These are phyloP conservation scores for Trichophyton rubrum DNA, from an alignment of 2,329 filamentous ascomycete species.

Conservation along the genomic window DNA sequence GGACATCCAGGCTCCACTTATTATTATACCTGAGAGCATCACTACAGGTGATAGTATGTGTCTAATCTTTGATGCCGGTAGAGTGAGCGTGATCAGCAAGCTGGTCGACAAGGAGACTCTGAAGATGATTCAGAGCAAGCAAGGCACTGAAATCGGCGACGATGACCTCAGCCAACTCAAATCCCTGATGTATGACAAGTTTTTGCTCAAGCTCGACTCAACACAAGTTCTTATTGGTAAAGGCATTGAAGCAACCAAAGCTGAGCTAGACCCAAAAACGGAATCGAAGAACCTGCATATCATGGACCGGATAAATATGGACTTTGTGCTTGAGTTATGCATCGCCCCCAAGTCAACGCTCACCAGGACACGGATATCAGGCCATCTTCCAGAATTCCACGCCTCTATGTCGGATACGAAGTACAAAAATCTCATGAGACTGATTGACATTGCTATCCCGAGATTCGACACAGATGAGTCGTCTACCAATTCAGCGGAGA, in stretches of 20 bases:
- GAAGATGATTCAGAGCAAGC: slow-evolving; percentile 80
- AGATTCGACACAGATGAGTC: slow-evolving; percentile 47
- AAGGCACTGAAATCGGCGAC: slow-evolving; percentile 73
- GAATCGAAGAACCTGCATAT: slow-evolving; percentile 67
- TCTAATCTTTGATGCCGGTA: slow-evolving; percentile 89
- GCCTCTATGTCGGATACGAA: slow-evolving; percentile 87
- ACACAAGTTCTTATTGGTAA: slow-evolving; percentile 93
- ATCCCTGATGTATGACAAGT: slow-evolving; percentile 94
- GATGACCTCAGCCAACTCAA: slow-evolving; percentile 81
- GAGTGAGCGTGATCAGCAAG: slow-evolving; percentile 87
- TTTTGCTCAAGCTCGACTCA: slow-evolving; percentile 80
- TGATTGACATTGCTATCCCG: slow-evolving; percentile 90
- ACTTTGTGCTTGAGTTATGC: slow-evolving; percentile 90
- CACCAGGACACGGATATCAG: slow-evolving; percentile 81
- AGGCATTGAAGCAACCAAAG: slow-evolving; percentile 78
- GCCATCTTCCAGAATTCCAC: slow-evolving; percentile 82
- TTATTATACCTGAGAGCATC: slow-evolving; percentile 92
- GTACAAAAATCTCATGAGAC: slow-evolving; percentile 91
- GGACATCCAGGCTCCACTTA: slow-evolving; percentile 86
- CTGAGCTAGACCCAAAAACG: slow-evolving; percentile 58
- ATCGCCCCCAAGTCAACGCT: slow-evolving; percentile 92
- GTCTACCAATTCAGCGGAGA: slow-evolving; percentile 22
- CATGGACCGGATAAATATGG: slow-evolving; percentile 92
- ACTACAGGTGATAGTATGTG: slow-evolving; percentile 69
- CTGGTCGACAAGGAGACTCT: slow-evolving; percentile 85